Base-by-base conservation (phyloP, 140 eudicot species). In the Flaveria floridana region DNA sequence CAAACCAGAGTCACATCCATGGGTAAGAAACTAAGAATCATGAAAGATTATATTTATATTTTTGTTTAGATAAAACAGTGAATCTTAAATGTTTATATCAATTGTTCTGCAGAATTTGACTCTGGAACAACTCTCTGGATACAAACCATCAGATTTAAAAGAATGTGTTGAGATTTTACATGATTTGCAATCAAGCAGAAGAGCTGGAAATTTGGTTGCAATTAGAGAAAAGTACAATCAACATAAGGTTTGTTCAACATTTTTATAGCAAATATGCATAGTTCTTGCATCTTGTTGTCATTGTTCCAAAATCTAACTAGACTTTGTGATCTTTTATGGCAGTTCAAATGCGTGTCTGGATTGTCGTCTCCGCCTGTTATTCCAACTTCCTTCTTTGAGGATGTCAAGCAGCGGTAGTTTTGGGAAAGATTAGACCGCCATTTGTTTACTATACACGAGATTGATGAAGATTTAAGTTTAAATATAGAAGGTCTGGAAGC, bases 311-410 rank as follows among this genome's bases (percentile, higher is more conserved):
- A 47, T 47, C 72, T 74, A 72, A 74, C 72, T 47, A 6, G 65
- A 47, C 0, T 19, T 18, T 46, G 4, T 67, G 53, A 9, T 37
- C 46, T 19, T 78, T 44, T 63, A 26, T 72, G 28, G 46, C 96
- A 92, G 97, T 89, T 86, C 76, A 87, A 89, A 80, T 82, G 86
- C 1, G 98, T 89, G 62, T 84, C 92, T 0, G 76, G 84, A 56
- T 76, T 92, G 67, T 75, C 86, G 15, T 82, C 90, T 13, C 85
- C 82, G 59, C 50, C 70, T 21, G 88, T 78, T 75, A 74, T 92
- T 55, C 92, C 95, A 15, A 62, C 51, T 48, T 81, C 82, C 4
- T 83, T 80, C 53, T 92, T 89, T 69, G 82, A 79, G 6, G 82
- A 78, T 28, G 71, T 73, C 28, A 72, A 68, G 78, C 70, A 66